These are phyloP conservation scores for Pythium plurisporium DNA, from an alignment of 352 stramenopile species.

Conservation along the genomic window DNA sequence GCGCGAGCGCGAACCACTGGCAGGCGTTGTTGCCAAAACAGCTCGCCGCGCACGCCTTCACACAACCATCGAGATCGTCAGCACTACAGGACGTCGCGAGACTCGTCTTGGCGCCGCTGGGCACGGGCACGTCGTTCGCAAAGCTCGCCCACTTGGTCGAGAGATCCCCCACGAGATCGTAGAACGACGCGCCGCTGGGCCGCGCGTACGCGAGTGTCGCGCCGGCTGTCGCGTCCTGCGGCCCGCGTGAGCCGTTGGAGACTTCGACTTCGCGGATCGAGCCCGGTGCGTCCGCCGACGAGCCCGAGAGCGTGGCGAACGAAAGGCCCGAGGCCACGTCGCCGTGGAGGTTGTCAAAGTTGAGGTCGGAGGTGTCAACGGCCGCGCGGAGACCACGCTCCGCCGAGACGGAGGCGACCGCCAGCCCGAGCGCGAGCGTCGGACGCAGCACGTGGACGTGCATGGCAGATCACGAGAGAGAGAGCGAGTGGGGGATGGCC, in stretches of 20 bases:
- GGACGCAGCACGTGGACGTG: not conserved
- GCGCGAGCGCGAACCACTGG: conserved; percentile 19
- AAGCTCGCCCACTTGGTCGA: conserved; percentile 15
- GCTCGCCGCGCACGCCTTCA: conserved; percentile 4
- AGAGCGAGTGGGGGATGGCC: not conserved
- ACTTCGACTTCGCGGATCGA: conserved; percentile 3
- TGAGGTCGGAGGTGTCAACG: conserved; percentile 6
- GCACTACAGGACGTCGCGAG: conserved; percentile 2
- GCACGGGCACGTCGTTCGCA: conserved; percentile 11
- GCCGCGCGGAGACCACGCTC: conserved; percentile 3
- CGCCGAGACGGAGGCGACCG: not conserved
- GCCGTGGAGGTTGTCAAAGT: conserved; percentile 5
- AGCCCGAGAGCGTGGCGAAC: conserved; percentile 5
- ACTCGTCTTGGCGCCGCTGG: conserved; percentile 5
- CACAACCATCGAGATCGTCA: conserved; percentile 1
- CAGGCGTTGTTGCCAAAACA: conserved; percentile 16
- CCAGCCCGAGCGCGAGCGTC: not conserved
- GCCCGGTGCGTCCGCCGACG: not conserved
- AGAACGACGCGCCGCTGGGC: conserved; percentile 6
- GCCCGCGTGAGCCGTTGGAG: not conserved
- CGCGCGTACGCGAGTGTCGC: conserved; percentile 5
- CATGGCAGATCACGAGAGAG: not conserved
- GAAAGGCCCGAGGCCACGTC: conserved; percentile 9
- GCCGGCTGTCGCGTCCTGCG: not conserved
- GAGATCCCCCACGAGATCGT: conserved; percentile 11